Conservation (phyloP, 768 basidiomycete species). For the Collybia nuda region DNA sequence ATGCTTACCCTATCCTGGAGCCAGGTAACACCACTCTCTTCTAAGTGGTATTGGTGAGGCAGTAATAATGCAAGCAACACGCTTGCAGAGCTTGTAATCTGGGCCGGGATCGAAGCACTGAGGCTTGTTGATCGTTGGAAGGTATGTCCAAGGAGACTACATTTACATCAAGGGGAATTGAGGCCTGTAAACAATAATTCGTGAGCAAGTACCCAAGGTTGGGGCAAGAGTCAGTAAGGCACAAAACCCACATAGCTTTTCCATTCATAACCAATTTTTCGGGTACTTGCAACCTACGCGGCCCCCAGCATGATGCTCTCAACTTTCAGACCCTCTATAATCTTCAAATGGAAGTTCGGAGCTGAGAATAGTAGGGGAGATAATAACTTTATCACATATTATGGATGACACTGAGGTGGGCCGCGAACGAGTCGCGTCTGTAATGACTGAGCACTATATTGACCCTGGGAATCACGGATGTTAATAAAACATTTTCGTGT, state of each 20-base stretch:
- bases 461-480: conserved; percentile 42
- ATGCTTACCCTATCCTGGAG: conserved; percentile 37
- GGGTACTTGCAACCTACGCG: no score
- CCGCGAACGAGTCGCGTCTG: conserved; percentile 28
- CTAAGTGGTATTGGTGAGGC: conserved; percentile 37
- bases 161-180: conserved; percentile 47
- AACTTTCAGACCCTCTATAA: conserved; percentile 44
- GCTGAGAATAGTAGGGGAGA: conserved; percentile 42
- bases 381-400: conserved; percentile 30
- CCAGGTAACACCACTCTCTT: conserved; percentile 22
- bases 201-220: neutral
- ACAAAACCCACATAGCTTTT: conserved; percentile 43
- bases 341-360: conserved; percentile 39
- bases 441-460: conserved; percentile 40
- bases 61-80: conserved; percentile 45
- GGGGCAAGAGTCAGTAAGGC: no score
- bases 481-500: neutral
- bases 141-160: conserved; percentile 49
- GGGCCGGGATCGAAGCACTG: conserved; percentile 22
- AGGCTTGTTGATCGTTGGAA: conserved; percentile 31
- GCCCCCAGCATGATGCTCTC: no score
- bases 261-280: conserved; percentile 37
- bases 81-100: conserved; percentile 39
- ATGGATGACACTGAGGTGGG: conserved; percentile 13
- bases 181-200: conserved; percentile 28